phyloP scores from a whole-genome alignment of 495 filamentous ascomycete genomes.

The Xylaria grammica region DNA sequence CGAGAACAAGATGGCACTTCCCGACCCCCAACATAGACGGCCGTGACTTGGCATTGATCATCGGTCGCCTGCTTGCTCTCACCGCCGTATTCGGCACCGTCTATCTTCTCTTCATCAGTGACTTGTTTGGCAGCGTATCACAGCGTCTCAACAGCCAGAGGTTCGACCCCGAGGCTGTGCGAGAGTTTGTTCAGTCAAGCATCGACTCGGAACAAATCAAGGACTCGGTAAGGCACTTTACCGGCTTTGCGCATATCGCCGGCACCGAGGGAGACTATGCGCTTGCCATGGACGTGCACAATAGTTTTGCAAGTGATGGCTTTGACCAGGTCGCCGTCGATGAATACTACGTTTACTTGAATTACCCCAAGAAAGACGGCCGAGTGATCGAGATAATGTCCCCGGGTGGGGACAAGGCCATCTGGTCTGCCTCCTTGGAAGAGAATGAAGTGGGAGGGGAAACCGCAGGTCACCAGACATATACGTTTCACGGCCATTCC shows the following conservation, averaged over 20 bases:
- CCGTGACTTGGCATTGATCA: slow-evolving; percentile 56
- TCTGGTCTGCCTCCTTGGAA: slow-evolving; percentile 86
- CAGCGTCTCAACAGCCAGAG: slow-evolving; percentile 51
- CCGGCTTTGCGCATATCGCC: slow-evolving; percentile 81
- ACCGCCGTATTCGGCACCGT: slow-evolving; percentile 74
- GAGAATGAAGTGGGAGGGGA: slow-evolving; percentile 66
- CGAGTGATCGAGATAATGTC: slow-evolving; percentile 79
- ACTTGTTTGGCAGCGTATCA: slow-evolving; percentile 71
- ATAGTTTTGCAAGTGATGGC: slow-evolving; percentile 67
- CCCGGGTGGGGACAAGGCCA: slow-evolving; percentile 63
- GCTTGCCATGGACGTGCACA: slow-evolving; percentile 80
- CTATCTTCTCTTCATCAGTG: slow-evolving; percentile 83
- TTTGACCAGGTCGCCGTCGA: slow-evolving; percentile 77
- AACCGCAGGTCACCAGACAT: slow-evolving; percentile 63
- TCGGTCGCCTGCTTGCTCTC: slow-evolving; percentile 74
- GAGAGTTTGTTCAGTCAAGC: slow-evolving; percentile 69
- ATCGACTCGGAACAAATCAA: slow-evolving; percentile 70
- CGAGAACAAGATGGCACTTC: slow-evolving; percentile 33
- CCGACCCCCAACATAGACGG: slow-evolving; percentile 31
- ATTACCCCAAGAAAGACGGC: slow-evolving; percentile 81
- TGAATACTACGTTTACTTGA: slow-evolving; percentile 85
- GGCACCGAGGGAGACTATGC: slow-evolving; percentile 88
- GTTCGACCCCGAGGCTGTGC: slow-evolving; percentile 72
- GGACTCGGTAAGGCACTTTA: slow-evolving; percentile 73
- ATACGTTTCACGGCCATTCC: slow-evolving; percentile 87